Evolutionary conservation across 164 flowering plant genomes (phyloP), one percentile per base, ranked within the genome.

Genomic region (Magnolia officinalis): DNA sequence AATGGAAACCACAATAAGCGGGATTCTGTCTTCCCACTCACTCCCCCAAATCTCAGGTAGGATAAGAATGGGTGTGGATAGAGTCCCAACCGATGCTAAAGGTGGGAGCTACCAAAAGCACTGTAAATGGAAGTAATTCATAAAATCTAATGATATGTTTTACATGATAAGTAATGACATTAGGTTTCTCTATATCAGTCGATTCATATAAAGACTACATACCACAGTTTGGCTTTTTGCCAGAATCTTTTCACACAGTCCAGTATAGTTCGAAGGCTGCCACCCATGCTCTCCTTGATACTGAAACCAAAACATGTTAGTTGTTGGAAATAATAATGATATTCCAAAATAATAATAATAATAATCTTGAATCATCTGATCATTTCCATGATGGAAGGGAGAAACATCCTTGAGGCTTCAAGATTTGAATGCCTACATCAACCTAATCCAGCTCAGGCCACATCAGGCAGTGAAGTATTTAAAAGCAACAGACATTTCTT

Each of bases 211-310:
- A 26, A 26, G 63, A 45, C 18, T 76, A 84, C 91, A 79, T 94
- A 94, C 99, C 95, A 96, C 94, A 75, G 99, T 94, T 81, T 94
- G 98, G 86, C 99, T 96, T 87, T 96, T 96, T 0, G 91, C 83
- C 21, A 96, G 86, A 72, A 96, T 83, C 88, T 93, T 96, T 75
- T 96, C 99, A 70, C 96, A 92, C 19, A 96, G 80, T 74, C 99
- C 99, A 71, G 96, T 80, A 73, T 96, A 96, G 77, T 89, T 92
- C 68, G 81, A 80, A 26, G 99, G 98, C 79, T 80, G 85, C 99
- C 99, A 96, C 76, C 99, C 98, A 73, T 88, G 80, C 80, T 89
- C 92, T 76, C 96, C 98, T 88, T 93, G 98, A 86, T 96, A 96
- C 99, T 96, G 88, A 74, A 72, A 80, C 37, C 70, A 75, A 21